Base-by-base conservation (phyloP, 257 asterid genomes). In the Avicennia marina region DNA sequence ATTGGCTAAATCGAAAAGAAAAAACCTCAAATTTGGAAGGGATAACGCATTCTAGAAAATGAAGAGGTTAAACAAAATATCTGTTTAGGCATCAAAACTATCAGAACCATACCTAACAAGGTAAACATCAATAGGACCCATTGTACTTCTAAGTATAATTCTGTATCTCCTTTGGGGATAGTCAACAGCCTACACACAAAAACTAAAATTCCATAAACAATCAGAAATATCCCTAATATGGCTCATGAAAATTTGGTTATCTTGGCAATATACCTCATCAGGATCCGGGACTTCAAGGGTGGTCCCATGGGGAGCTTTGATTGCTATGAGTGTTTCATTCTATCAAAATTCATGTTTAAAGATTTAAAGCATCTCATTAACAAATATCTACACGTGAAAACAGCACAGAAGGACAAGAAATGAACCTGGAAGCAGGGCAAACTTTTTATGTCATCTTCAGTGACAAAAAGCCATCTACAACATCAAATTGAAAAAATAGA, bases 251-350 rank as follows among this genome's bases (percentile, higher is more conserved):
- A 62, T 53, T 64, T 46, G 33, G 51, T 41, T 40, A 53, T 58
- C 45, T 66, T 60, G 48, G 54, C 64, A 53, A 68, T 83, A 83
- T 81, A 85, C 94, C 90, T 85, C 94, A 47, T 85, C 90, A 52
- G 94, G 90, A 58, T 85, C 85, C 44, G 94, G 90, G 70, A 85
- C 94, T 75, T 85, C 94, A 47, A 85, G 78, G 34, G 94, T 81
- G 50, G 90, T 85, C 17, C 94, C 94, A 62, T 85, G 94, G 11
- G 90, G 90, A 56, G 94, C 94, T 79, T 85, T 85, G 67, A 85
- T 71, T 34, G 94, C 94, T 69, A 85, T 80, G 17, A 85, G 72
- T 56, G 90, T 84, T 75, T 81, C 85, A 79, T 85, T 90, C 98
- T 90, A 83, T 72, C 60, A 58, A 56, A 69, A 47, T 53, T 21